These are phyloP conservation scores for Podaxis rugospora DNA, from an alignment of 768 basidiomycete species.

Conservation along the genomic window DNA sequence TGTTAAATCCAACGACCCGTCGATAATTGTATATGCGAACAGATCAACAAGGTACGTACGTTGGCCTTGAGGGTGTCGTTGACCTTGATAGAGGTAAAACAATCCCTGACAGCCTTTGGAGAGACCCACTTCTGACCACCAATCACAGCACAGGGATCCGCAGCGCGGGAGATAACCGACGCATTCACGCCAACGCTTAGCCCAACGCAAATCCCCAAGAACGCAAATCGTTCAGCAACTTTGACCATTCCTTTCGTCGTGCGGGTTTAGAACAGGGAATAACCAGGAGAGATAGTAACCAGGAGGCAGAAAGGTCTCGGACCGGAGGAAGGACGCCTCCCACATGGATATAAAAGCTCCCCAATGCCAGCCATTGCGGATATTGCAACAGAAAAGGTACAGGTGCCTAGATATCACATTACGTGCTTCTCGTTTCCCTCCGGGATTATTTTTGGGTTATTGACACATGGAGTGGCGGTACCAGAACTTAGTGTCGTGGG, in stretches of 20 bases:
- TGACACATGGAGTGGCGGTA: background rate
- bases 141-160: constrained; percentile 50
- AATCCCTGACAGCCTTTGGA: constrained; percentile 46
- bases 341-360: constrained; percentile 1
- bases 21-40: background rate
- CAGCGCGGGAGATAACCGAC: constrained; percentile 2
- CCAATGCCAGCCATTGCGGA: background rate
- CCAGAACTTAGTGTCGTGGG: background rate
- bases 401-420: background rate
- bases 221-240: background rate
- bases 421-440: background rate
- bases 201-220: background rate
- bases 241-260: background rate
- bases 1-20: constrained; percentile 15
- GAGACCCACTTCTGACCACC: constrained; percentile 55
- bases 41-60: constrained; percentile 27
- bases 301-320: background rate
- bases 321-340: background rate
- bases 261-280: too few relatives aligned
- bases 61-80: constrained; percentile 46
- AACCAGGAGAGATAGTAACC: background rate
- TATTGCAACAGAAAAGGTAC: background rate
- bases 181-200: background rate
- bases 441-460: background rate
- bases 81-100: constrained; percentile 46